These are phyloP conservation scores for Candida stauntonica DNA, from an alignment of 805 yeast species.

Conservation along the genomic window DNA sequence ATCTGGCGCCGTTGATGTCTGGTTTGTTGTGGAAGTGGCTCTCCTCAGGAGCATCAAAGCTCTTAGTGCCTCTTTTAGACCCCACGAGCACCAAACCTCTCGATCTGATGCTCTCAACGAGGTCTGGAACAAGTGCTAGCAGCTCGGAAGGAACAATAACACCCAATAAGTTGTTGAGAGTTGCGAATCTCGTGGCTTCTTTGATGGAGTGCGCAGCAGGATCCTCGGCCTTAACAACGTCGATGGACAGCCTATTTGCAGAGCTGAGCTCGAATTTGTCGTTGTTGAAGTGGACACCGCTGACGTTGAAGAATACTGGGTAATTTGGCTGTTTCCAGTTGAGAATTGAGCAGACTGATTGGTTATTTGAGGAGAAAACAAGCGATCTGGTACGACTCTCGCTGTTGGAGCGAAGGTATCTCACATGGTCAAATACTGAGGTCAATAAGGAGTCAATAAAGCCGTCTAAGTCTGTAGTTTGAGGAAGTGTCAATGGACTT, in stretches of 20 bases:
- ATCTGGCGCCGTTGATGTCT: slow-evolving; percentile 60
- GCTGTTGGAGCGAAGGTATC: slow-evolving; percentile 37
- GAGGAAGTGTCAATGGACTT: slow-evolving; percentile 37
- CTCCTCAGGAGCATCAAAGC: slow-evolving; percentile 14
- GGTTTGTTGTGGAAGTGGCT: slow-evolving; percentile 8
- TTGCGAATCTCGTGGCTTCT: slow-evolving; percentile 78
- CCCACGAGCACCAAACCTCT: slow-evolving; percentile 85
- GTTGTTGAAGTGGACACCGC: slow-evolving; percentile 46
- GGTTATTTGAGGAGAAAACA: slow-evolving; percentile 80
- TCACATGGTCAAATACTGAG: slow-evolving; percentile 73
- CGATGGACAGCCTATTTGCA: slow-evolving; percentile 36
- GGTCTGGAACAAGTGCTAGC: slow-evolving; percentile 66
- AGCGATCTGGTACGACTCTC: slow-evolving; percentile 50
- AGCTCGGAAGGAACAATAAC: slow-evolving; percentile 70
- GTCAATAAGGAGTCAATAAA: slow-evolving; percentile 73
- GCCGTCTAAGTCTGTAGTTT: slow-evolving; percentile 53
- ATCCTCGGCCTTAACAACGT: slow-evolving; percentile 31
- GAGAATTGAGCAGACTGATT: slow-evolving; percentile 85
- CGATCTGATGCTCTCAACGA: slow-evolving; percentile 69
- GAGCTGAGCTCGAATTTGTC: slow-evolving; percentile 35
- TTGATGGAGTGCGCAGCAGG: slow-evolving; percentile 63
- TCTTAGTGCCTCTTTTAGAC: slow-evolving; percentile 36
- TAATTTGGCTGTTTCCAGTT: slow-evolving; percentile 99
- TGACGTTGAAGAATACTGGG: slow-evolving; percentile 85
- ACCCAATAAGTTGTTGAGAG: slow-evolving; percentile 80